Conservation (phyloP, 2,329 filamentous ascomycete species). For the Amphichorda felina region DNA sequence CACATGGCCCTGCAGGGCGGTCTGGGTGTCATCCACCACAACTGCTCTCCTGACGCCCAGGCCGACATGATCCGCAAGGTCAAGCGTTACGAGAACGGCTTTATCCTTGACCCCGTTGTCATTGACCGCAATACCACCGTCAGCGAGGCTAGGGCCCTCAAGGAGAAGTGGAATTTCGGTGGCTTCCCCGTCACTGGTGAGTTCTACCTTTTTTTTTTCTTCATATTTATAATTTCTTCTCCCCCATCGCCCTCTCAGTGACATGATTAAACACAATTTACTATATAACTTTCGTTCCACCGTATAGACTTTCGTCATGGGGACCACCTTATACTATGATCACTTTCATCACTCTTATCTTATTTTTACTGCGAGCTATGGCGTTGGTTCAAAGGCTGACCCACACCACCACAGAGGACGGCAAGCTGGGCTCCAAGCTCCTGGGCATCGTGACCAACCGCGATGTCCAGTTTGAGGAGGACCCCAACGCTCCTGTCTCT, state of each 20-base stretch:
- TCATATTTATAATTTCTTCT: conserved; percentile 8
- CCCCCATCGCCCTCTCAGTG: conserved; percentile 3
- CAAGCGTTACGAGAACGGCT: conserved; percentile 98
- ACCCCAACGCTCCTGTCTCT: conserved; percentile 60
- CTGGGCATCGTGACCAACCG: conserved; percentile 96
- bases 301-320: conserved; percentile 82
- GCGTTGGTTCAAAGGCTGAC: conserved; percentile 21
- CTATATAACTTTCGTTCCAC: conserved; percentile 99
- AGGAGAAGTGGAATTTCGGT: conserved; percentile 97
- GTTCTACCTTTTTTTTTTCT: conserved; percentile 23
- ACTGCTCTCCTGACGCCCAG: conserved; percentile 94
- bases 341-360: conserved; percentile 5
- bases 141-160: conserved; percentile 79
- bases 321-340: conserved; percentile 39
- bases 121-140: conserved; percentile 81
- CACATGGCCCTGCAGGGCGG: conserved; percentile 86
- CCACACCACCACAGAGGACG: conserved; percentile 54
- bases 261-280: conserved; percentile 70
- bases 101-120: conserved; percentile 92
- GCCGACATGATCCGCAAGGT: conserved; percentile 99
- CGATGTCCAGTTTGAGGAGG: conserved; percentile 92
- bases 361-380: conserved; percentile 4
- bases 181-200: conserved; percentile 97
- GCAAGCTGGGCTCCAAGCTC: conserved; percentile 88
- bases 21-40: conserved; percentile 95